Percentiles rank a stretch among this genome's conserved stretches.
Conservation (phyloP, 306 rosid genomes). For the Alnus glutinosa region DNA sequence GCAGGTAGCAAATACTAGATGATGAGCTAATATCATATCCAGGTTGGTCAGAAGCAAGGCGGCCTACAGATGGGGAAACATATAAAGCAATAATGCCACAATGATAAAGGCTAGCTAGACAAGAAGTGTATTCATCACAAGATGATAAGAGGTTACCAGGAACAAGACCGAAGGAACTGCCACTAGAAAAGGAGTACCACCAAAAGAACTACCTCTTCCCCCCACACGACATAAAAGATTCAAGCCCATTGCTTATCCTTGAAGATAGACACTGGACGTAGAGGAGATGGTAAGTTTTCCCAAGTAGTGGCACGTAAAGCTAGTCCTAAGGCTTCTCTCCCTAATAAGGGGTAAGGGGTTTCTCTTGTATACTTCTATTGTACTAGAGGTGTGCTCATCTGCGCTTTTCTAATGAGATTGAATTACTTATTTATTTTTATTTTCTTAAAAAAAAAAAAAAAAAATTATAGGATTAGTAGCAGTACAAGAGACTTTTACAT, state of each 20-base stretch:
- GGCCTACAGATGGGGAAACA: neutral
- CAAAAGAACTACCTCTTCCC: no score
- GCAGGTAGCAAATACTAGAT: neutral
- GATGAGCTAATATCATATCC: neutral
- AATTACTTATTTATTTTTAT: no score
- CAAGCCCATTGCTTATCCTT: no score
- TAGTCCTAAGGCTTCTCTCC: neutral
- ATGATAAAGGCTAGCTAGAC: constrained; percentile 17
- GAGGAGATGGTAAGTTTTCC: neutral
- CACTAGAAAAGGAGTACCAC: neutral
- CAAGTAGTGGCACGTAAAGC: neutral
- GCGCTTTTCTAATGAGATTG: no score
- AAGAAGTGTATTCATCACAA: neutral
- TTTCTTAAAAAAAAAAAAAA: neutral
- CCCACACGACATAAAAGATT: no score
- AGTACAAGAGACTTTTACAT: no score
- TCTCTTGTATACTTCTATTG: no score
- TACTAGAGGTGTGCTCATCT: no score
- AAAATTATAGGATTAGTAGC: no score
- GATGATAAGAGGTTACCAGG: neutral
- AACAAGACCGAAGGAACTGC: neutral
- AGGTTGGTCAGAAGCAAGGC: neutral
- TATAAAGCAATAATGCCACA: neutral
- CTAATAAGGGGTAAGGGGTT: no score
- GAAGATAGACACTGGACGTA: neutral